Conservation (phyloP, 2,329 filamentous ascomycete genomes). For the Aaosphaeria arxii region DNA sequence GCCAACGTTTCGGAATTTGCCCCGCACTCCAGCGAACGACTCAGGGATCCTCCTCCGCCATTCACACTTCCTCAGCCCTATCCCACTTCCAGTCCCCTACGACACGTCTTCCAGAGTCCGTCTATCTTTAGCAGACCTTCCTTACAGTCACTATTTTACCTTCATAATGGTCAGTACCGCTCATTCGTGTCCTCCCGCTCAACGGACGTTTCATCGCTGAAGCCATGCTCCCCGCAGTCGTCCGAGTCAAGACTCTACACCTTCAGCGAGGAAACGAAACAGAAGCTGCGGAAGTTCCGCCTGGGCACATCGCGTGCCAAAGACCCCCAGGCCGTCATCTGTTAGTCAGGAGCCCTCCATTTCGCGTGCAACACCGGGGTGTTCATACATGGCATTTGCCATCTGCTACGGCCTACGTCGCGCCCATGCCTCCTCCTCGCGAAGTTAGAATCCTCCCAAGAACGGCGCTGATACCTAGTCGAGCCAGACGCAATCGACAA, state of each 20-base stretch:
- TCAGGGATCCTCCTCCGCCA: constrained; percentile 1
- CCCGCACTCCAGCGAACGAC: constrained; percentile 9
- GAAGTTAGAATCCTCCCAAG: not conserved
- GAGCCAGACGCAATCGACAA: constrained; percentile 81
- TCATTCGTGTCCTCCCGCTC: too few species aligned
- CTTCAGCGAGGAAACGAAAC: constrained; percentile 86
- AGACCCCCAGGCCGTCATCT: constrained; percentile 87
- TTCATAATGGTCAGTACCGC: too few species aligned
- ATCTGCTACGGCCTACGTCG: constrained; percentile 2
- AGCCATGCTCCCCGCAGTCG: constrained; percentile 35
- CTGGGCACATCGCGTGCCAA: constrained; percentile 84
- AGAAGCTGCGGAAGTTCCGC: constrained; percentile 90
- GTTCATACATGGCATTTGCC: not conserved
- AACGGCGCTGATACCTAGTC: constrained; percentile 25
- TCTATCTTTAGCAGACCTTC: too few species aligned
- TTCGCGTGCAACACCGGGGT: too few species aligned
- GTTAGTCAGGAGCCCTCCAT: constrained; percentile 53
- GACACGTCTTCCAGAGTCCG: too few species aligned
- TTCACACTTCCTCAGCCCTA: constrained; percentile 15
- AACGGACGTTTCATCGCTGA: not conserved
- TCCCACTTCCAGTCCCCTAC: not conserved
- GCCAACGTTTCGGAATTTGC: constrained; percentile 9
- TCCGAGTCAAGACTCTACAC: constrained; percentile 90
- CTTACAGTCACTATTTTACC: too few species aligned
- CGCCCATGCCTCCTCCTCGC: not conserved